phyloP scores from a whole-genome alignment of 2,329 filamentous ascomycete genomes.

The Phaeosphaeria sp. region DNA sequence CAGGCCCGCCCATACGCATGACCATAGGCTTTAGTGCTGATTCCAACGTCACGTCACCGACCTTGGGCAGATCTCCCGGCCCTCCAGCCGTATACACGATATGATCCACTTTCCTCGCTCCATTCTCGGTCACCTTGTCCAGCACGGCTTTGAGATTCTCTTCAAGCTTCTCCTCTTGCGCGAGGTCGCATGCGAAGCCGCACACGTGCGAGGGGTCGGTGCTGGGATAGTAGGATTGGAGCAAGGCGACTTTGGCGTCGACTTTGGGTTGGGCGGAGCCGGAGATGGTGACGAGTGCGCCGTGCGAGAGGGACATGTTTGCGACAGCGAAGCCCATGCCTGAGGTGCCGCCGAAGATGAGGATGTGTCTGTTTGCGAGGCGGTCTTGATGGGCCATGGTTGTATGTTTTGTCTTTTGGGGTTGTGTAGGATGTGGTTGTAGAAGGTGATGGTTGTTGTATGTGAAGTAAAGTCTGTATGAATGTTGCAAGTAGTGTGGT shows the following conservation, averaged over 20 bases:
- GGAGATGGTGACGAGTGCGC: conserved; percentile 64
- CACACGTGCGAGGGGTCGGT: conserved; percentile 19
- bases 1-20: conserved; percentile 45
- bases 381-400: conserved; percentile 53
- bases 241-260: conserved; percentile 54
- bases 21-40: conserved; percentile 25
- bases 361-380: conserved; percentile 57
- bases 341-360: conserved; percentile 70
- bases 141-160: conserved; percentile 33
- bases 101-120: conserved; percentile 41
- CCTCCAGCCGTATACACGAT: conserved; percentile 43
- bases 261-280: conserved; percentile 63
- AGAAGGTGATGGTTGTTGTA: neutral
- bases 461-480: neutral
- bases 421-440: neutral
- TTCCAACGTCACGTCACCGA: conserved; percentile 36
- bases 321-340: conserved; percentile 71
- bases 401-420: neutral
- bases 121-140: conserved; percentile 33
- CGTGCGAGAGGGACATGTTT: conserved; percentile 62
- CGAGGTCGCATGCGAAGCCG: conserved; percentile 38
- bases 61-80: conserved; percentile 12
- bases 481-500: neutral
- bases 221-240: conserved; percentile 53
- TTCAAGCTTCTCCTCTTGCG: conserved; percentile 35